Evolutionary conservation across 768 basidiomycete species (phyloP).

Genomic region (Dentipellis fragilis): DNA sequence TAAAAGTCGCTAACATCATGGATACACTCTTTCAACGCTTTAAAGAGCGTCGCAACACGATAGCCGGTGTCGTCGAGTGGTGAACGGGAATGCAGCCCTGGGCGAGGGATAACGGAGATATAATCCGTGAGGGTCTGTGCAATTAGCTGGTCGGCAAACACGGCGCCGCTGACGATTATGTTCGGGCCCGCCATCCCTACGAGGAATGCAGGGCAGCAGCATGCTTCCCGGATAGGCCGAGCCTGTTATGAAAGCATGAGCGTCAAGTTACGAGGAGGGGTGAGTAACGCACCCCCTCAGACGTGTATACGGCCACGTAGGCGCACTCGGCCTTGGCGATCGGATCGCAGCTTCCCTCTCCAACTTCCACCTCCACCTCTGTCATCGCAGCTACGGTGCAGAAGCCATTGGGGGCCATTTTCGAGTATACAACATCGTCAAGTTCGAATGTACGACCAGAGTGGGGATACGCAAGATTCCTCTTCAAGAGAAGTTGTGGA

Average conservation of each 20-base stretch:
- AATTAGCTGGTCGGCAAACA: slow-evolving; percentile 13
- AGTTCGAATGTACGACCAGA: not conserved
- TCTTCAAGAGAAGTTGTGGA: not conserved
- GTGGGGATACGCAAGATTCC: not conserved
- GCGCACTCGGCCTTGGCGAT: slow-evolving; percentile 5
- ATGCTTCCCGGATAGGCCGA: slow-evolving; percentile 4
- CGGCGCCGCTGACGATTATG: slow-evolving; percentile 13
- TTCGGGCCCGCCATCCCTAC: slow-evolving; percentile 14
- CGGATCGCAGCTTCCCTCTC: slow-evolving; percentile 7
- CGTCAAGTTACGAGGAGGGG: not conserved
- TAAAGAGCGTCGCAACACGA: slow-evolving; percentile 6
- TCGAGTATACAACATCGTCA: not conserved
- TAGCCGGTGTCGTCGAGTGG: not conserved
- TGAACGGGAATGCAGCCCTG: not conserved
- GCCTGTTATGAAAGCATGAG: not conserved
- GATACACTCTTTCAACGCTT: not conserved
- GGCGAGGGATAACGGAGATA: not conserved
- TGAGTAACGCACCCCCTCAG: slow-evolving; percentile 1
- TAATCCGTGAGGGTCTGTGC: slow-evolving; percentile 14
- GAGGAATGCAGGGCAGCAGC: slow-evolving; percentile 16
- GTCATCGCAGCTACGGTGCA: not conserved
- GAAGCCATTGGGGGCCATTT: not conserved
- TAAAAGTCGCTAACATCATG: not conserved
- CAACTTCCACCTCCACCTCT: slow-evolving; percentile 6
- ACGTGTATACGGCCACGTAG: slow-evolving; percentile 6